Percentiles rank a stretch among this genome's conserved stretches.
Evolutionary conservation across 371 early-diverging fungal species (phyloP).

Genomic region (Fennellomyces sp.): DNA sequence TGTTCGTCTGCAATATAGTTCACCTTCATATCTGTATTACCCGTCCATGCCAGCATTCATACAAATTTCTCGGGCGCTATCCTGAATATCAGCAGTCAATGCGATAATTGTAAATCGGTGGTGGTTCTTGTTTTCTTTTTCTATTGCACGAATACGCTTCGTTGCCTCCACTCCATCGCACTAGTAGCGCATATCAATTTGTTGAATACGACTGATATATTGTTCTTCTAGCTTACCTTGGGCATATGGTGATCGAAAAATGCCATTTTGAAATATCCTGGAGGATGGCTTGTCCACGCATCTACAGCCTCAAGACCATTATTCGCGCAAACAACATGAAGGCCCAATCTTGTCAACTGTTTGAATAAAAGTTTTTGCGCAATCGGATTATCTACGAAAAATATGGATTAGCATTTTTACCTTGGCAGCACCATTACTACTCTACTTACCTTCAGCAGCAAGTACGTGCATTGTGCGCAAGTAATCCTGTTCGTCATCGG

Average conservation of each 20-base stretch:
- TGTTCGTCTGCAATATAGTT: no score
- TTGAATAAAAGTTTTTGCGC: constrained; percentile 45
- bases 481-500: constrained; percentile 27
- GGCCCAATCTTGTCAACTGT: constrained; percentile 40
- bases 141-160: constrained; percentile 35
- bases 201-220: neutral
- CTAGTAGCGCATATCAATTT: constrained; percentile 7
- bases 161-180: constrained; percentile 56
- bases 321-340: constrained; percentile 45
- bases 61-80: no score
- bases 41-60: no score
- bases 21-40: no score
- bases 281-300: constrained; percentile 33
- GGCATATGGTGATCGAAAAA: constrained; percentile 58
- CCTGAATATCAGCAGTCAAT: constrained; percentile 15
- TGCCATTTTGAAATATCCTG: constrained; percentile 35
- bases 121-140: constrained; percentile 15
- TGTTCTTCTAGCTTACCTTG: constrained; percentile 20
- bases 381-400: constrained; percentile 41
- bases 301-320: constrained; percentile 48
- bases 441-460: constrained; percentile 41
- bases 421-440: no score
- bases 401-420: neutral
- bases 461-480: constrained; percentile 39
- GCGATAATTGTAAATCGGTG: constrained; percentile 19